These are phyloP conservation scores for Sambucus nigra DNA, from an alignment of 129 eudicot species.

Conservation along the genomic window DNA sequence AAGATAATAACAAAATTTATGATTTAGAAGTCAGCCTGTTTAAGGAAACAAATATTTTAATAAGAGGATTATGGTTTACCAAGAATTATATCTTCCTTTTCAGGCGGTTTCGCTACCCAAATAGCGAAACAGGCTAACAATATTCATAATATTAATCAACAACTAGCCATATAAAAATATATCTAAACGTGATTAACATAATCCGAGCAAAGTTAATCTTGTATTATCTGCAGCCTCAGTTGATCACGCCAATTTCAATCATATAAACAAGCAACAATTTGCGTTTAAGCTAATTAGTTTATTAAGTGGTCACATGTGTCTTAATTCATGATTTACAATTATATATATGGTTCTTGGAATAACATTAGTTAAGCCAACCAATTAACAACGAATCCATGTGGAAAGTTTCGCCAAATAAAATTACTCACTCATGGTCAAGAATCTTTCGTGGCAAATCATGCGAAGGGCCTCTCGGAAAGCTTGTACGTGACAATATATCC, in stretches of 20 bases:
- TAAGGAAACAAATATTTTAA: too few species aligned
- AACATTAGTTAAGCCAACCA: background rate
- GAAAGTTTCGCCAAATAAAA: background rate
- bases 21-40: slow-evolving; percentile 9
- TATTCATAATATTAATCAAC: background rate
- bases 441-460: slow-evolving; percentile 49
- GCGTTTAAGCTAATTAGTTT: background rate
- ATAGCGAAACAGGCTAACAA: background rate
- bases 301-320: background rate
- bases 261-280: background rate
- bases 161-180: background rate
- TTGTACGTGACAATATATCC: slow-evolving; percentile 50
- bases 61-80: too few species aligned
- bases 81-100: slow-evolving; percentile 3
- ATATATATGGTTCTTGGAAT: background rate
- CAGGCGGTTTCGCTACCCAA: slow-evolving; percentile 7
- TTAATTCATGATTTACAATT: background rate
- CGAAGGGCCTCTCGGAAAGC: slow-evolving; percentile 41
- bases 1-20: background rate
- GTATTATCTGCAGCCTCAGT: background rate
- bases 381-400: background rate
- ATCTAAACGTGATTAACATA: background rate
- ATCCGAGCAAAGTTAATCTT: background rate
- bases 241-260: background rate
- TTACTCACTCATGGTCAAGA: slow-evolving; percentile 67